Percentiles rank a stretch among this genome's conserved stretches.
phyloP scores from a whole-genome alignment of 129 eudicot genomes.

The Artemisia argyi region DNA sequence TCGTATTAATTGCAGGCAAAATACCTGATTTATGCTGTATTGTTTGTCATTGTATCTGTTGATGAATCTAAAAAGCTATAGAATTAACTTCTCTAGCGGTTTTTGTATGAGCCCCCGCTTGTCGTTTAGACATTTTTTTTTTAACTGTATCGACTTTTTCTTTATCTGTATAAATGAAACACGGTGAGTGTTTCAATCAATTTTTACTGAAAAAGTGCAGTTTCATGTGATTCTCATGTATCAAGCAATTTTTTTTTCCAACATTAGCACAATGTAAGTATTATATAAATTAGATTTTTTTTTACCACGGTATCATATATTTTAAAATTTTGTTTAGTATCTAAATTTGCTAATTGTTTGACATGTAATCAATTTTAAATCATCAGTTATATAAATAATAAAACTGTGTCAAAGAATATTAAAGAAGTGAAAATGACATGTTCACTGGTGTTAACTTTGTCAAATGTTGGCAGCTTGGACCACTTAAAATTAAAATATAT shows the following conservation, averaged over 20 bases:
- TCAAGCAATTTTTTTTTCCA: no score
- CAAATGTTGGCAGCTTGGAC: constrained; percentile 21
- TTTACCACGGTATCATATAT: background rate
- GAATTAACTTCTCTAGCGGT: background rate
- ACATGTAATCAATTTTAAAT: background rate
- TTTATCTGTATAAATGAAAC: background rate
- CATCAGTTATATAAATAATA: background rate
- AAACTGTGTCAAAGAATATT: constrained; percentile 17
- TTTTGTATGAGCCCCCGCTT: background rate
- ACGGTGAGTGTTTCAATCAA: no score
- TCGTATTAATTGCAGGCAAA: constrained; percentile 10
- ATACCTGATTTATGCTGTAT: background rate
- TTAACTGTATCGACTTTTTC: background rate
- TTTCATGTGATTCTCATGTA: no score
- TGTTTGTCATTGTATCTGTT: background rate
- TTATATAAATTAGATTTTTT: no score
- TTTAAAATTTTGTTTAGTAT: no score
- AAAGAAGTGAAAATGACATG: constrained; percentile 23
- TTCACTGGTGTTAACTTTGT: no score
- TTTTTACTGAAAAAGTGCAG: no score
- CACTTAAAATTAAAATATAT: background rate
- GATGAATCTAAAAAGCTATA: constrained; percentile 12
- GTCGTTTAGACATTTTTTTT: background rate
- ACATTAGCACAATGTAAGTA: no score
- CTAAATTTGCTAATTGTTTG: no score